Base-by-base conservation (phyloP, 2,329 filamentous ascomycete genomes). In the Alternaria triticina region DNA sequence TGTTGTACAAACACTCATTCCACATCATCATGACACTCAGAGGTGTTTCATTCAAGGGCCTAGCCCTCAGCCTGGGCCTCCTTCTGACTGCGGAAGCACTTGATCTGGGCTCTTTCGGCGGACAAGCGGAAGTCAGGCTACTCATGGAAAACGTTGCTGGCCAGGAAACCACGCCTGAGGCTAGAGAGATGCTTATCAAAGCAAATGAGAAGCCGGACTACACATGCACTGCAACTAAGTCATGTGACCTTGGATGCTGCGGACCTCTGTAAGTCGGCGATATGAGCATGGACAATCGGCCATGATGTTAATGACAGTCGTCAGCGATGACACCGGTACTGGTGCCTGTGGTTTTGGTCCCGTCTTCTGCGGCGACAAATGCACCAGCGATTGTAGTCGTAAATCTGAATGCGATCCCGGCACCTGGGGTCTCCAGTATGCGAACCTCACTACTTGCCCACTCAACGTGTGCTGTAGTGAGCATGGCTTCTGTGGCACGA, bases 101-200 rank as follows among this genome's bases (percentile, higher is more conserved):
- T 20, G 45, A 58, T 25, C 17, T 58, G 55, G 25, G 27, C 13
- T 50, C 55, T n/a, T 58, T 58, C 40, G 43, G 28, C 9, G 44
- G 55, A n/a, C 55, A 58, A 30, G 55, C 55, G 25, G 45, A 58
- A 51, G n/a, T 9, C 27, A 58, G 11, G 30, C n/a, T 58, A 15
- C 55, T 58, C 45, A 25, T 58, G 44, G 55, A 58, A 30, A 58
- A 17, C 13, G 55, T 36, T 9, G 44, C 45, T 12, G 55, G 56
- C 36, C 20, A 25, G 46, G 56, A 58, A n/a, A 20, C 30, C 11
- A 58, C 56, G 17, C 45, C 56, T 27, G 23, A 58, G 30, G 56
- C 56, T 28, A 43, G 56, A 51, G 28, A 58, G 45, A 50, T 58
- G 56, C 46, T 58, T n/a, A 36, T n/a, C 33, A n/a, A 36, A n/a